Base-by-base conservation (phyloP, 306 rosid genomes). In the Acacia melanoxylon region DNA sequence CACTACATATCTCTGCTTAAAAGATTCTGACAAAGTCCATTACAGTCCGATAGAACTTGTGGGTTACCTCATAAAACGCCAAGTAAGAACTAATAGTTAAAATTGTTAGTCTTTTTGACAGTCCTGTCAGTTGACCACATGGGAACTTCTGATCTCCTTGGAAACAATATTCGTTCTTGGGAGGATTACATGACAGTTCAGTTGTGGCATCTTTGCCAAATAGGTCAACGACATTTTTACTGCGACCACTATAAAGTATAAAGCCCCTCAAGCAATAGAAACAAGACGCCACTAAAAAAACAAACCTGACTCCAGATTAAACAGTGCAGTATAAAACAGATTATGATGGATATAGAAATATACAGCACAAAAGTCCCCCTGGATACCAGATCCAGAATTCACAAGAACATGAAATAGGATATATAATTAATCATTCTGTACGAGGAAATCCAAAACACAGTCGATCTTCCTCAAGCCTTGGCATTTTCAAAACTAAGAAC, bases 401-500 rank as follows among this genome's bases (percentile, higher is more conserved):
- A 51, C 56, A 24, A 33, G 8, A 7, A 76, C 7, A 14, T 1
- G n/a, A 56, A 37, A 27, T 1, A 12, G 37, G 6, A 29, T 24
- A 62, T 48, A 4, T 48, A 48, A 48, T 48, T 19, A 68, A 37
- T 31, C 42, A 65, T 6, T 15, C 35, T 15, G 8, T 63, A 5
- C 27, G 71, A 82, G 0, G 5, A 75, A 75, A 51, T 11, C 5
- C 3, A 22, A 71, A 78, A 10, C 42, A 13, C 10, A 27, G 10
- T 25, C 10, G 33, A 75, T 45, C n/a, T 41, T 31, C 9, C 40
- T 58, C 8, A 3, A 37, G 15, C 45, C 0, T 24, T 14, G 4
- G 22, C 14, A 29, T 15, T 25, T 44, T 33, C 10, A 25, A 59
- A 62, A n/a, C 72, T 82, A 94, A 73, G 97, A 88, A 83, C 94